Base-by-base conservation (phyloP, 306 rosid species). In the Corylus americana region DNA sequence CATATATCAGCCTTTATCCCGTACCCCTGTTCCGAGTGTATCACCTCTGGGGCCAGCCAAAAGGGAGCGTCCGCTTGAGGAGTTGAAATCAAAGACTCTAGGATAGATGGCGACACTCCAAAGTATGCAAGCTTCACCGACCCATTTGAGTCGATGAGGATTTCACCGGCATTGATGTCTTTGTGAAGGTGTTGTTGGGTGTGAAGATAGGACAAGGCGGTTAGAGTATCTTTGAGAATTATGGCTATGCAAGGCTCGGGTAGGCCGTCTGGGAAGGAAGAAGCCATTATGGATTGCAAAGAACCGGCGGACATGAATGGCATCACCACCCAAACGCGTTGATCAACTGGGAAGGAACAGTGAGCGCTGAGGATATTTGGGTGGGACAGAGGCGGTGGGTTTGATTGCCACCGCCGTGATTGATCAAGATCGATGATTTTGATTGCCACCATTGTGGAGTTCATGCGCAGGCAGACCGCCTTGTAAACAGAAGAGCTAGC, bases 11-110 rank as follows among this genome's bases (percentile, higher is more conserved):
- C 94, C 69, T 68, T 80, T 31, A 31, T 31, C 2, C 35, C 35
- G 35, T 31, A 31, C 35, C 35, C 35, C 35, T 31, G 35, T 48
- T 87, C 88, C 1, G 92, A 91, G 70, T 89, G 89, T 5, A 31
- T 31, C 35, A 91, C 93, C 73, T 92, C 96, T 4, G 93, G 91
- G 3, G 93, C 93, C 91, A 90, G 89, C 96, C 91, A 92, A 44
- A 89, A 92, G 0, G 92, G 93, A 4, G 92, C 86, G 14, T 90
- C 92, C 0, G 86, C 35, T 31, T 31, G 35, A 31, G 55, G 50
- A 8, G 48, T 50, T 2, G 80, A 66, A 47, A 51, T 78, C 11
- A 84, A 59, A 31, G 35, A 31, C 59, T 89, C 89, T 10, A 86
- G 84, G 29, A 91, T 85, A 0, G 96, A 92, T 0, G 91, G 77